Base-by-base conservation (phyloP, 2,329 filamentous ascomycete genomes). In the Aspergillus sp. region DNA sequence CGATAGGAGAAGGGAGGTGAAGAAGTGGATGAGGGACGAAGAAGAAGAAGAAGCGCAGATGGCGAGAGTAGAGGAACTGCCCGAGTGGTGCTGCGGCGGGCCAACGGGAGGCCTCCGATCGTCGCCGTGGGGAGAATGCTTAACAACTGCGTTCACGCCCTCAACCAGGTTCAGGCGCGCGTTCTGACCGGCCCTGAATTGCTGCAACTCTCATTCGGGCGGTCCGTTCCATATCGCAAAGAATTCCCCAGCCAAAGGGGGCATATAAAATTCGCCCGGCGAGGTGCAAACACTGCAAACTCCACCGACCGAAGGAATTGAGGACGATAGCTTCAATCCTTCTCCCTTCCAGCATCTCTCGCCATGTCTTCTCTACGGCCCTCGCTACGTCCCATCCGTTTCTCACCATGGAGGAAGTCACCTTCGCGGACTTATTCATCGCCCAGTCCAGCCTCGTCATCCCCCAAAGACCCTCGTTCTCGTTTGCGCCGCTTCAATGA, bases 401-500 rank as follows among this genome's bases (percentile, higher is more conserved):
- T 49, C n/a, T 59, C 55, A 4, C 54, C 47, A 54, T 55, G 63
- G 39, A 61, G 63, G 32, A 60, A 58, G 57, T 39, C 56, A 46
- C 54, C 47, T 46, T 47, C 54, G 49, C 67, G 67, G 26, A 66
- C 70, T 46, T 52, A 49, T 22, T 58, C 62, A 20, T 29, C 26
- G 26, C 26, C 26, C 26, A 9, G 26, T 29, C 2, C 26, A 29
- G 26, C 7, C 7, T 29, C 26, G 26, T 29, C 26, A 29, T 51
- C 52, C 12, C 57, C 66, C 0, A 70, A 70, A 60, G 68, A 69
- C 55, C 61, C 66, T 31, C 72, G 63, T 14, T 73, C 71, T 52
- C 74, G 72, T 49, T 63, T 77, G 47, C 74, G 67, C 55, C 67
- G 57, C 42, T 68, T 77, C 58, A 78, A 77, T 62, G 71, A 73